Base-by-base conservation (phyloP, 345 rosid genomes). In the Acer saccharum region DNA sequence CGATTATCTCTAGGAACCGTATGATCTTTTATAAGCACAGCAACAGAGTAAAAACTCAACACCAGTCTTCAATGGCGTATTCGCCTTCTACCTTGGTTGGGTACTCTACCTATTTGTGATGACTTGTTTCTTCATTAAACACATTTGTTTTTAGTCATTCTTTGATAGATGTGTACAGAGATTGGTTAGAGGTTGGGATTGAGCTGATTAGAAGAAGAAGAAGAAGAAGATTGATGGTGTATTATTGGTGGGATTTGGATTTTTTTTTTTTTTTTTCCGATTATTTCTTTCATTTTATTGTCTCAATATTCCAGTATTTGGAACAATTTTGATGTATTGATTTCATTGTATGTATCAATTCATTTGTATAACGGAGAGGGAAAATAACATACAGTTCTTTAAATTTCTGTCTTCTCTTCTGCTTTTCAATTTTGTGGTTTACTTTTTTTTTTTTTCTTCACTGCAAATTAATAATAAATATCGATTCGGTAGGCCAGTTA, bases 1-100 rank as follows among this genome's bases (percentile, higher is more conserved):
- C 48, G 99, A 95, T 88, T 78, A 83, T 84, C 82, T 95, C 0
- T 95, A 98, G 99, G 82, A 88, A 73, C 97, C 97, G 0, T 95
- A 92, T 67, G 99, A 95, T 83, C 86, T 95, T n/a, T 9, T 87
- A 78, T 77, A 79, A 84, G 65, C 75, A 64, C 52, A 78, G 67
- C 35, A 69, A 61, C 50, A 76, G 73, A 27, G 75, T 71, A 76
- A 83, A 83, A 54, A 81, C 65, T 65, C 81, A 57, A 21, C 50
- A 84, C 75, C 69, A 78, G 68, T 79, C 82, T 17, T 81, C 75
- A 2, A 32, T 67, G 44, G 43, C 58, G 74, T 76, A 84, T 69
- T 74, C 78, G 4, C 74, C 85, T 61, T 71, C 86, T 0, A 73
- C 88, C 41, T 60, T 79, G 68, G 21, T 76, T 83, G 80, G 80